Conservation (phyloP, 306 rosid genomes). For the Gastrolobium bilobum region DNA sequence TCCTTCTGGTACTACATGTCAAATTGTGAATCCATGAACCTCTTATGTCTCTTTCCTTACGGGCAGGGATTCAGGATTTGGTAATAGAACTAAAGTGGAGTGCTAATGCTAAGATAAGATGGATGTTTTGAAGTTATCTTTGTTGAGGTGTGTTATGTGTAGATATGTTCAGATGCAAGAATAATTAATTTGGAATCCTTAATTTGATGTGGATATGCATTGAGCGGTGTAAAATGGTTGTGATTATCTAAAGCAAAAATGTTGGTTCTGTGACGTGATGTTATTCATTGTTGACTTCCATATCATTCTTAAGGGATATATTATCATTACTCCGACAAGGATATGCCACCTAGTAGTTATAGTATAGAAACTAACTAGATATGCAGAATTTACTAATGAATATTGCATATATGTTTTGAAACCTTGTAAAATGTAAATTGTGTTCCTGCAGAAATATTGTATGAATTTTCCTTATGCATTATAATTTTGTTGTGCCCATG, state of each 20-base stretch:
- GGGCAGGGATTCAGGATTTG: slow-evolving; percentile 29
- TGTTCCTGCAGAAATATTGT: slow-evolving; percentile 12
- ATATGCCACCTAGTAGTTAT: slow-evolving; percentile 27
- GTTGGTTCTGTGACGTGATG: slow-evolving; percentile 38
- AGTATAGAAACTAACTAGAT: slow-evolving; percentile 18
- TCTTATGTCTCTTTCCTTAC: slow-evolving; percentile 13
- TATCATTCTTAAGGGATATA: slow-evolving; percentile 12
- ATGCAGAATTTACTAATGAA: slow-evolving; percentile 7
- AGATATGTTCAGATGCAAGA: slow-evolving; percentile 19
- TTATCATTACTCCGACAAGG: slow-evolving; percentile 1
- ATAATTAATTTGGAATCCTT: slow-evolving; percentile 32
- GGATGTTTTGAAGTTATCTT: slow-evolving; percentile 40
- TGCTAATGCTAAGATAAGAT: slow-evolving; percentile 30
- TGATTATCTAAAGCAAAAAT: background rate
- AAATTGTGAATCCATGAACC: background rate
- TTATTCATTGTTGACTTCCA: slow-evolving; percentile 5
- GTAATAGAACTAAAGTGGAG: slow-evolving; percentile 1
- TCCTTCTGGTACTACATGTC: slow-evolving; percentile 23
- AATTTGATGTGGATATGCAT: slow-evolving; percentile 30
- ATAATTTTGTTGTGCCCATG: slow-evolving; percentile 10
- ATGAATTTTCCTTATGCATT: slow-evolving; percentile 17
- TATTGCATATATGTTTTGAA: slow-evolving; percentile 13
- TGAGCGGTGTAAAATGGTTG: slow-evolving; percentile 36
- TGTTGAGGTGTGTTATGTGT: slow-evolving; percentile 25
- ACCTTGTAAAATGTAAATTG: slow-evolving; percentile 9